phyloP scores from a whole-genome alignment of 2,329 filamentous ascomycete genomes.

The Phialophora chinensis region DNA sequence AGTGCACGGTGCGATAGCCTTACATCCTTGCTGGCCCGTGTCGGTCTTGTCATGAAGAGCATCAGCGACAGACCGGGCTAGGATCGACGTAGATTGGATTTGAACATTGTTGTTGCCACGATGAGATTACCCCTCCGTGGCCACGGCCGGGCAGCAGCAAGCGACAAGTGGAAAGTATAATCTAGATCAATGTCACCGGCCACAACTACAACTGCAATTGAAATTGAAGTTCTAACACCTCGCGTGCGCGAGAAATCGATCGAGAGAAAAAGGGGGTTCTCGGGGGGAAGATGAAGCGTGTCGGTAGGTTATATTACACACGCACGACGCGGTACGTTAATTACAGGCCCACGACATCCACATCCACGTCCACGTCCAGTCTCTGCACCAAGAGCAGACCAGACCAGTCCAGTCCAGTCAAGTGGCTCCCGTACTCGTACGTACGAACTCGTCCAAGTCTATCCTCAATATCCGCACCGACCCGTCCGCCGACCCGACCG shows the following conservation, averaged over 20 bases:
- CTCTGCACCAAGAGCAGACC: no score
- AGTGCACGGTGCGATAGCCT: not conserved
- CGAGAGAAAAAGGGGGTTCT: no score
- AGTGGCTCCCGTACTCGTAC: not conserved
- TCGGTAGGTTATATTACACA: no score
- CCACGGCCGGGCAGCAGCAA: no score
- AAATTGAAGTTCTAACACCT: not conserved
- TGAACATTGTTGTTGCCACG: not conserved
- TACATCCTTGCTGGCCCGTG: not conserved
- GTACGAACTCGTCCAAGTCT: slow-evolving; percentile 15
- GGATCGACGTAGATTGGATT: not conserved
- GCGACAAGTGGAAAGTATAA: not conserved
- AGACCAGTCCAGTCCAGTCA: not conserved
- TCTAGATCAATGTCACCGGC: not conserved
- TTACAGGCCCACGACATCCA: no score
- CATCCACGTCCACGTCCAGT: no score
- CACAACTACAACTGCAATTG: not conserved
- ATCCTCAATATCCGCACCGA: slow-evolving; percentile 44
- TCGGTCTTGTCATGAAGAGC: not conserved
- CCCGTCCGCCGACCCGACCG: slow-evolving; percentile 35
- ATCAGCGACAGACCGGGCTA: not conserved
- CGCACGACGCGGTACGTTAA: no score
- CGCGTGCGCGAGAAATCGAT: not conserved
- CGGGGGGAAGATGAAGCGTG: no score
- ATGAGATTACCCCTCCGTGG: not conserved